Evolutionary conservation across 805 yeast species (phyloP), one percentile per base, ranked within the genome.

Genomic region (Zygoascus flipseniorum): DNA sequence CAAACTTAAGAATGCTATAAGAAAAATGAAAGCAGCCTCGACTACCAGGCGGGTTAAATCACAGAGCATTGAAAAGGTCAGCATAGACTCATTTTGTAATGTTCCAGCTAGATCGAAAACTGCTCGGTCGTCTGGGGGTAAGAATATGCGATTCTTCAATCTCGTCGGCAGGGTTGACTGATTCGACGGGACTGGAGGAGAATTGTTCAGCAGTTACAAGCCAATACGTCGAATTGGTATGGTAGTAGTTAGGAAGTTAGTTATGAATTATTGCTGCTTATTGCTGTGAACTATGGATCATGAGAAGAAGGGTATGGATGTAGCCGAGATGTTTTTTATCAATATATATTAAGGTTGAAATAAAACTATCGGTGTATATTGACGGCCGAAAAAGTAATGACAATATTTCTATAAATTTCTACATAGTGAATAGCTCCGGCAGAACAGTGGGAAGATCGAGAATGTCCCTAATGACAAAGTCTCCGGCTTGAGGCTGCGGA

Each of bases 381-480:
- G 6, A 23, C 28, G 6, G 6, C 28, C 6, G 28, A 23, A 3
- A 23, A 6, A 23, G 28, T 3, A 23, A 6, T 6, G 6, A 6
- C 3, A 4, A 6, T 23, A 6, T 6, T 23, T 23, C 28, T 23
- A 23, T 23, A 4, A 23, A 23, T 4, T 23, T 23, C 28, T 23
- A 42, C 5, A 42, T 4, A 8, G 37, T 28, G 60, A 81, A 80
- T 42, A 81, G 59, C 61, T 82, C 83, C 1, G 82, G 77, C 43
- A 75, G 69, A 1, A 72, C 79, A n/a, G 64, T 59, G 50, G 72
- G 76, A 35, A 86, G 65, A 28, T 86, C 86, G 31, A 75, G 65
- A 28, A 87, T 75, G 56, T 78, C 76, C 57, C 81, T 73, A 44
- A 86, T 72, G n/a, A 82, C 67, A n/a, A 69, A 55, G 43, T 81